These are phyloP conservation scores for Mortierella sp. DNA, from an alignment of 371 early-diverging fungal species.

Conservation along the genomic window DNA sequence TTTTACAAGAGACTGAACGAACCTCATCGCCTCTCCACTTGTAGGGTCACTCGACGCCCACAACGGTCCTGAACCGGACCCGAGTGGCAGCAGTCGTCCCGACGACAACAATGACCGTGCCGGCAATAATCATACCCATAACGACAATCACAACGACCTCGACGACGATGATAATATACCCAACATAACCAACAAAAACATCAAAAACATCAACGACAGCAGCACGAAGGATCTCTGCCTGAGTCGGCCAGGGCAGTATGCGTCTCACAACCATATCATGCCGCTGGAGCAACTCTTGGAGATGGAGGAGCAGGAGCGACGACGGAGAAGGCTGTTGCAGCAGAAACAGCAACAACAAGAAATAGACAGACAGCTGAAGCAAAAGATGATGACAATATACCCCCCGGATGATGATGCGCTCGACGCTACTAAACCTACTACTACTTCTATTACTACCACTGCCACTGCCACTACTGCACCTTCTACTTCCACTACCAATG, in stretches of 20 bases:
- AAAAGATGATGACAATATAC: background rate
- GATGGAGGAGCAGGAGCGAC: conserved; percentile 35
- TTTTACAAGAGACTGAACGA: conserved; percentile 51
- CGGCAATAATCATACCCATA: background rate
- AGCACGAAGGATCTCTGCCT: conserved; percentile 28
- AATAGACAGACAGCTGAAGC: background rate
- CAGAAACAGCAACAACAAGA: conserved; percentile 10
- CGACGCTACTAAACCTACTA: background rate
- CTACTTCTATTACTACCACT: background rate
- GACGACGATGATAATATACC: too few relatives aligned
- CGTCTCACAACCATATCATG: conserved; percentile 49
- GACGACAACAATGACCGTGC: background rate
- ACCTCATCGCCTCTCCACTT: conserved; percentile 40
- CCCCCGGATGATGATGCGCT: background rate
- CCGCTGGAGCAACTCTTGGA: conserved; percentile 41
- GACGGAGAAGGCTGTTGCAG: conserved; percentile 9
- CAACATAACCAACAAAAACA: background rate
- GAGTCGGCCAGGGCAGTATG: conserved; percentile 44
- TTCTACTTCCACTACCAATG: background rate
- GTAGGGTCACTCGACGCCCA: conserved; percentile 44
- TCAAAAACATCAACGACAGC: background rate
- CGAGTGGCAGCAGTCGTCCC: background rate
- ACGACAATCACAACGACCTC: background rate
- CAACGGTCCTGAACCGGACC: conserved; percentile 10
- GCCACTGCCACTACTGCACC: background rate